Evolutionary conservation across 352 stramenopile species (phyloP).

Genomic region (Phytophthora tubulina): DNA sequence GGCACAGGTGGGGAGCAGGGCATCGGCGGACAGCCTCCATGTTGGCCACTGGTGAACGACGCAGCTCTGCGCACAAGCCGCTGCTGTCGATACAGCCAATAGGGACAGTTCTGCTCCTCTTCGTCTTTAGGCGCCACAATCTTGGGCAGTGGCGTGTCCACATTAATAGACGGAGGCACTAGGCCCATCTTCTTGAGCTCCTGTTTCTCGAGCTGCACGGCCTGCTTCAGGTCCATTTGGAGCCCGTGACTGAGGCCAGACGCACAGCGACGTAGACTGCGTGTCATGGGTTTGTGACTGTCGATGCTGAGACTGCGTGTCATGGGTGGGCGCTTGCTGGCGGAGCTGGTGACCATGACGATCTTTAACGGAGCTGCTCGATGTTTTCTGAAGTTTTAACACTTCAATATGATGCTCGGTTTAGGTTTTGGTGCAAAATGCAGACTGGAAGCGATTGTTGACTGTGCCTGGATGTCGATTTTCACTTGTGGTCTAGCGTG

Average conservation of each 20-base stretch:
- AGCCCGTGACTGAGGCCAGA: constrained; percentile 37
- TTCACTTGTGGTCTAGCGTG: constrained; percentile 19
- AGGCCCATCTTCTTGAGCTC: constrained; percentile 39
- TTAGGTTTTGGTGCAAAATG: neutral
- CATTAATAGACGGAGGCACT: neutral
- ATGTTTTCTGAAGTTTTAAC: constrained; percentile 12
- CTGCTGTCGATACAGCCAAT: constrained; percentile 38
- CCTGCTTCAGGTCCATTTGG: constrained; percentile 44
- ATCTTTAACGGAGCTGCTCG: constrained; percentile 3
- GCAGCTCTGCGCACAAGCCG: constrained; percentile 35
- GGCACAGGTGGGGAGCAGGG: constrained; percentile 64
- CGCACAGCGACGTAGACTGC: constrained; percentile 3
- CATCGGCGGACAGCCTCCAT: constrained; percentile 1
- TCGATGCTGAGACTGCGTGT: constrained; percentile 29
- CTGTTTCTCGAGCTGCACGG: constrained; percentile 45
- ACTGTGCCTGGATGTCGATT: neutral
- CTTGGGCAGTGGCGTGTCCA: constrained; percentile 13
- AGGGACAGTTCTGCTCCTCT: constrained; percentile 20
- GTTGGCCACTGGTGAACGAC: constrained; percentile 41
- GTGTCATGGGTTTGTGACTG: constrained; percentile 1
- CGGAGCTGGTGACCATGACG: constrained; percentile 22
- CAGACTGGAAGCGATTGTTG: neutral
- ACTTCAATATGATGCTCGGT: neutral
- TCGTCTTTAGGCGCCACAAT: constrained; percentile 5
- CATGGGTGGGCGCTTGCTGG: constrained; percentile 14